Conservation (phyloP, 768 basidiomycete genomes). For the Sporobolomyces phaffii region DNA sequence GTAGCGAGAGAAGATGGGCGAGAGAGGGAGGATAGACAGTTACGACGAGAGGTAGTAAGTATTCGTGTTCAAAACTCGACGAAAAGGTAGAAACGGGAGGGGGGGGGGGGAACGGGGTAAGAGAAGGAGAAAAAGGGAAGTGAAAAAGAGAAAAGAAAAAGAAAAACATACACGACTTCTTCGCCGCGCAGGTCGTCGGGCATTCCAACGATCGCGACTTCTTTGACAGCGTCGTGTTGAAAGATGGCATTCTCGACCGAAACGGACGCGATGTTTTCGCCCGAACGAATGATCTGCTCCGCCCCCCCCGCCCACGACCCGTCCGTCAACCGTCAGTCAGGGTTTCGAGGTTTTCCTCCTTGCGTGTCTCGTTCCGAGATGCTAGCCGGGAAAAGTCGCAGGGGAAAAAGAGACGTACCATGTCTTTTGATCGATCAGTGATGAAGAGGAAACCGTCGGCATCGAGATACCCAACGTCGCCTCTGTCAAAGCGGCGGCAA, state of each 20-base stretch:
- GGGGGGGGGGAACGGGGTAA: too few species aligned
- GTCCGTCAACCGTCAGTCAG: too few species aligned
- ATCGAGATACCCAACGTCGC: constrained; percentile 40
- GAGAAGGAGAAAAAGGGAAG: background rate
- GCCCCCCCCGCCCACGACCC: too few species aligned
- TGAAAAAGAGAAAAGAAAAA: too few species aligned
- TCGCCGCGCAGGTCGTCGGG: constrained; percentile 35
- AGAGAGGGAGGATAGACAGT: too few species aligned
- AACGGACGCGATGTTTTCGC: constrained; percentile 42
- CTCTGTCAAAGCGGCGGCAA: background rate
- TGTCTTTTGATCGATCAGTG: constrained; percentile 37
- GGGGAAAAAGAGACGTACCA: constrained; percentile 15
- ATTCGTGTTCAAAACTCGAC: too few species aligned
- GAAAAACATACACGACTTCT: constrained; percentile 32
- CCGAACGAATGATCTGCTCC: constrained; percentile 40
- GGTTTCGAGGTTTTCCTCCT: too few species aligned
- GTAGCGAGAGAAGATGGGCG: too few species aligned
- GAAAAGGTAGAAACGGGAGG: too few species aligned
- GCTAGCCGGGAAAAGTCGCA: too few species aligned
- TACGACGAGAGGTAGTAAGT: too few species aligned
- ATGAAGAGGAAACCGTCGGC: constrained; percentile 42
- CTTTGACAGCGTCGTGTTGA: constrained; percentile 26
- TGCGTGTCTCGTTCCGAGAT: too few species aligned
- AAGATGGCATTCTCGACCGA: constrained; percentile 40
- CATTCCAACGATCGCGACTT: constrained; percentile 37